These are phyloP conservation scores for Hymenoscyphus repandus DNA, from an alignment of 2,329 filamentous ascomycete genomes.

Conservation along the genomic window DNA sequence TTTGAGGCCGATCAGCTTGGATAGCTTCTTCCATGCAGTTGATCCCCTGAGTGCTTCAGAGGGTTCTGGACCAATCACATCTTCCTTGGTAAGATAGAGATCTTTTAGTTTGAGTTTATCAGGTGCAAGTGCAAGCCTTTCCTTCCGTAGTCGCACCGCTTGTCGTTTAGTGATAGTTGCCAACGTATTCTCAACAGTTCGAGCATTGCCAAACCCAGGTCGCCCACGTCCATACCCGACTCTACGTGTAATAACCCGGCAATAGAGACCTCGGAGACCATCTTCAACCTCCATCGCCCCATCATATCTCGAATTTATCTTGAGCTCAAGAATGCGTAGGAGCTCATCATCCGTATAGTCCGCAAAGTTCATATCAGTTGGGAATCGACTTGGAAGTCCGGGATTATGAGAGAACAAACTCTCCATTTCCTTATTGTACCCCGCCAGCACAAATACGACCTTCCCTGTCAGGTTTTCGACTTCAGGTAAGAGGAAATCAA, in stretches of 20 bases:
- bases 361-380: conserved; percentile 57
- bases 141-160: conserved; percentile 45
- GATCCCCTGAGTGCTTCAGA: conserved; percentile 45
- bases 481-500: conserved; percentile 68
- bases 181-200: conserved; percentile 61
- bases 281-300: conserved; percentile 53
- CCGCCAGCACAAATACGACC: conserved; percentile 66
- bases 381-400: conserved; percentile 65
- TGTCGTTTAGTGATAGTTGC: conserved; percentile 52
- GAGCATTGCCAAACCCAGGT: conserved; percentile 69
- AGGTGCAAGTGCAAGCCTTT: conserved; percentile 26
- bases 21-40: conserved; percentile 52
- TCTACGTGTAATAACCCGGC: conserved; percentile 55
- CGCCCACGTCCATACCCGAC: conserved; percentile 57
- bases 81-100: conserved; percentile 56
- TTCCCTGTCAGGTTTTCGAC: conserved; percentile 68
- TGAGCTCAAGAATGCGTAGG: conserved; percentile 50
- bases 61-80: conserved; percentile 67
- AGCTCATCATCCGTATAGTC: conserved; percentile 67
- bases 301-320: conserved; percentile 45
- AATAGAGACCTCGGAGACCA: conserved; percentile 54
- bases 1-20: conserved; percentile 51
- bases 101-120: conserved; percentile 43
- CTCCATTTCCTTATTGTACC: conserved; percentile 72
- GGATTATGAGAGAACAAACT: conserved; percentile 70